These are phyloP conservation scores for Ilex paraguariensis DNA, from an alignment of 305 asterid species.

Conservation along the genomic window DNA sequence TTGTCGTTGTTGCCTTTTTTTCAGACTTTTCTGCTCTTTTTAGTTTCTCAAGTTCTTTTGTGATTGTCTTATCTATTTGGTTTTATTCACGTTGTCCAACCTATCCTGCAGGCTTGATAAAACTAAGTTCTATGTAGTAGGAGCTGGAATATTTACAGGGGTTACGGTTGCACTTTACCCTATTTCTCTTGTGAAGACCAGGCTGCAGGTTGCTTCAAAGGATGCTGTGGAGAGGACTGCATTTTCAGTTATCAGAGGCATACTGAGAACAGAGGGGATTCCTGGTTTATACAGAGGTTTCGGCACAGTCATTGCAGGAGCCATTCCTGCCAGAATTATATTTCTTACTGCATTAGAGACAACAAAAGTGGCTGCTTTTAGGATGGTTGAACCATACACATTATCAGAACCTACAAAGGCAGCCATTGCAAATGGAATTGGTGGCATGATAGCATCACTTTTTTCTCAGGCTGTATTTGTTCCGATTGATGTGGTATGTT, in stretches of 20 bases:
- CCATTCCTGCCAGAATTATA: slow-evolving; percentile 88
- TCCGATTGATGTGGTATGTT: slow-evolving; percentile 95
- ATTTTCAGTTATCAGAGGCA: slow-evolving; percentile 62
- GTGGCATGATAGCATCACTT: slow-evolving; percentile 94
- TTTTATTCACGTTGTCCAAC: slow-evolving; percentile 14
- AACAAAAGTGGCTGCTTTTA: slow-evolving; percentile 72
- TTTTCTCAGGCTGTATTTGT: slow-evolving; percentile 87
- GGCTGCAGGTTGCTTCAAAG: slow-evolving; percentile 84
- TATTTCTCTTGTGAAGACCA: slow-evolving; percentile 90
- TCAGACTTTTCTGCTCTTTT: not conserved
- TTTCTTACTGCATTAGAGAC: slow-evolving; percentile 95
- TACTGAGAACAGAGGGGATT: slow-evolving; percentile 74
- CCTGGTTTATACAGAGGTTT: slow-evolving; percentile 92
- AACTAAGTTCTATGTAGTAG: slow-evolving; percentile 73
- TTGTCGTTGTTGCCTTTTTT: not conserved
- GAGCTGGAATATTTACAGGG: slow-evolving; percentile 95
- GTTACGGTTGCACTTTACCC: slow-evolving; percentile 90
- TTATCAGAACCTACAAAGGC: slow-evolving; percentile 88
- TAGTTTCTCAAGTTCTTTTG: not conserved
- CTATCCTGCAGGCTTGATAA: slow-evolving; percentile 74
- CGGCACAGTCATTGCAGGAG: slow-evolving; percentile 94
- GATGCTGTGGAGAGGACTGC: slow-evolving; percentile 64
- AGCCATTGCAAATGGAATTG: slow-evolving; percentile 89
- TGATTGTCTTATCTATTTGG: slow-evolving; percentile 4
- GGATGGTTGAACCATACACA: slow-evolving; percentile 68